These are phyloP conservation scores for Alternaria arborescens DNA, from an alignment of 2,329 filamentous ascomycete genomes.

Conservation along the genomic window DNA sequence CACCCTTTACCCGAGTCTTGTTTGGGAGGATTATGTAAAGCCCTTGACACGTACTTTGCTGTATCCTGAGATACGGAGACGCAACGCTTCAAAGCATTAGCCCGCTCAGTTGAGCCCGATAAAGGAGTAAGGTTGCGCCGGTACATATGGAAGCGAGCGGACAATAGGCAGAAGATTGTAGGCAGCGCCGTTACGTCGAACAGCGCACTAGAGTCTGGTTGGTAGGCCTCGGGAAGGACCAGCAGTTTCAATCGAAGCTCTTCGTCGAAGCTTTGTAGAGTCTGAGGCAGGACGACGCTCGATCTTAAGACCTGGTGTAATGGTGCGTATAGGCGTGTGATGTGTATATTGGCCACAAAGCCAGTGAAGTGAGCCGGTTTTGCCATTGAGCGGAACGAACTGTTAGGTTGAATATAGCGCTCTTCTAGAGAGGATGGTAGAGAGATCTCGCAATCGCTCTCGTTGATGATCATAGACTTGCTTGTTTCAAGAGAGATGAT, in stretches of 20 bases:
- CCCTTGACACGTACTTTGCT: constrained; percentile 75
- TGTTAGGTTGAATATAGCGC: constrained; percentile 70
- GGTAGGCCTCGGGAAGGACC: constrained; percentile 78
- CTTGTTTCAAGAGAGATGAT: constrained; percentile 81
- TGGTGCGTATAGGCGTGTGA: constrained; percentile 78
- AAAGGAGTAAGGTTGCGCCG: constrained; percentile 84
- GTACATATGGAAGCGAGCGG: constrained; percentile 84
- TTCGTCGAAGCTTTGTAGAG: constrained; percentile 79
- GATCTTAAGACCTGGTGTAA: constrained; percentile 75
- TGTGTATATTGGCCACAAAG: constrained; percentile 80
- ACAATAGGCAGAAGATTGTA: constrained; percentile 80
- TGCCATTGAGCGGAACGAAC: constrained; percentile 52
- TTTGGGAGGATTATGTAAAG: constrained; percentile 58
- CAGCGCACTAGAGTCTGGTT: constrained; percentile 69
- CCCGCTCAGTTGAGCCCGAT: constrained; percentile 71
- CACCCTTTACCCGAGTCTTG: constrained; percentile 50
- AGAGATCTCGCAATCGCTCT: constrained; percentile 84
- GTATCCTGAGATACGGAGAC: constrained; percentile 79
- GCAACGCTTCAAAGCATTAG: constrained; percentile 79
- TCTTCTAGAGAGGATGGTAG: constrained; percentile 85
- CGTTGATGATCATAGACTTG: constrained; percentile 82
- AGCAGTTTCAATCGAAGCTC: constrained; percentile 79
- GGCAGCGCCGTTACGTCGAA: constrained; percentile 78
- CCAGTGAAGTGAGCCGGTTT: constrained; percentile 66
- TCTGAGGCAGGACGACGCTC: constrained; percentile 67